phyloP scores from a whole-genome alignment of 352 stramenopile species.

The Nothophytophthora sp. region DNA sequence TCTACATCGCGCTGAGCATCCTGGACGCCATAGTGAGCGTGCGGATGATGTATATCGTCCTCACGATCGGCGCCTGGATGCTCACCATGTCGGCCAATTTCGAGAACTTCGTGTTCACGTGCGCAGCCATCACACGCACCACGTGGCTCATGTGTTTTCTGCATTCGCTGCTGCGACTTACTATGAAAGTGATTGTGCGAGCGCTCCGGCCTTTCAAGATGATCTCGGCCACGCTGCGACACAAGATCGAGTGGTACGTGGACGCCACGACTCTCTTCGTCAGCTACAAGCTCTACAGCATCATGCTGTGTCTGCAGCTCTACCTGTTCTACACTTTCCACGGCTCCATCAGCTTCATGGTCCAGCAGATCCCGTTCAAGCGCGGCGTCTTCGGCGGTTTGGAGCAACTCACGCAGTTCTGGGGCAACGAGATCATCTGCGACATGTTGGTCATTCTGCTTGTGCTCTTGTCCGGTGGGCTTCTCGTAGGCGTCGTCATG shows the following conservation, averaged over 20 bases:
- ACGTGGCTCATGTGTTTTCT: constrained; percentile 65
- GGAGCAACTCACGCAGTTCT: constrained; percentile 41
- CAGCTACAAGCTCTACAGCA: constrained; percentile 60
- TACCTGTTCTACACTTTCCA: constrained; percentile 37
- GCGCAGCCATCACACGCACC: constrained; percentile 41
- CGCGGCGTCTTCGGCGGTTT: constrained; percentile 39
- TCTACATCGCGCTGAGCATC: constrained; percentile 62
- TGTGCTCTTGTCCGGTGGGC: constrained; percentile 30
- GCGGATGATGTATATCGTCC: constrained; percentile 43
- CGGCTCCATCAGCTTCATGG: constrained; percentile 48
- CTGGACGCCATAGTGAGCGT: constrained; percentile 48
- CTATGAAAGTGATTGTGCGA: constrained; percentile 33
- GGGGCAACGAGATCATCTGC: constrained; percentile 55
- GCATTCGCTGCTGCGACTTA: constrained; percentile 32
- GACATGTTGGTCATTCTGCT: constrained; percentile 43
- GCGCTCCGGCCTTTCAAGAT: constrained; percentile 35
- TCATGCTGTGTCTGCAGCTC: constrained; percentile 46
- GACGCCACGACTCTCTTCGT: constrained; percentile 50
- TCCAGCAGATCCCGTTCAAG: constrained; percentile 25
- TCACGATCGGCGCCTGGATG: constrained; percentile 60
- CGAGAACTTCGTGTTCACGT: constrained; percentile 63
- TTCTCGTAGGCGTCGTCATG: constrained; percentile 26
- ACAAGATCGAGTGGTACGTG: constrained; percentile 51
- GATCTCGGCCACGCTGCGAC: constrained; percentile 21
- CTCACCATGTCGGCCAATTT: constrained; percentile 45